Evolutionary conservation across 2,329 filamentous ascomycete genomes (phyloP), one percentile per base, ranked within the genome.

Genomic region (Ceratocystis huliohia): DNA sequence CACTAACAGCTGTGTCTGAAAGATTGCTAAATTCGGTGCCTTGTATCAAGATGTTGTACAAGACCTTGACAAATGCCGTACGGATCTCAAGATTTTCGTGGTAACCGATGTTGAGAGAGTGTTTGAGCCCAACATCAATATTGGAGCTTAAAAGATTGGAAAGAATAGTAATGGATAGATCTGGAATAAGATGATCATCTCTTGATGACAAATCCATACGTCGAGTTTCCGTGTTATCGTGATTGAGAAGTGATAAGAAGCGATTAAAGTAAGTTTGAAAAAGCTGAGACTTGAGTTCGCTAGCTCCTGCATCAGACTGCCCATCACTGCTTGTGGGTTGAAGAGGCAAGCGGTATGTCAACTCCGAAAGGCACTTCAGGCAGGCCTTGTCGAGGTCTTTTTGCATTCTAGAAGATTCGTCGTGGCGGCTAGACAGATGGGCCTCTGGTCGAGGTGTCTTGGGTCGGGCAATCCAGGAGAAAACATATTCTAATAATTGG

Each of bases 181-280:
- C 85, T 3, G 84, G 81, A 41, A 80, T 81, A 1, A 82, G 81
- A 15, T 79, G 75, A 62, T 86, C 84, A 50, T 86, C 84, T 59
- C 80, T 79, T n/a, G 75, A 72, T 8, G 22, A 22, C 6, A 65
- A 10, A 17, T 70, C 68, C 3, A 57, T 33, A 8, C 66, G 59
- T 6, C 65, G 46, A 10, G 62, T 30, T 10, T 75, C 69, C 45
- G 69, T 68, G 15, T 72, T 69, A 65, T 87, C 84, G 63, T 83
- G 78, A 68, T 86, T 86, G 33, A 88, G 76, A 3, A 88, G 75
- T 0, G 84, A 86, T 22, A 88, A 76, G 71, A 88, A 88, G 6
- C 84, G 79, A 69, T 86, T 88, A 74, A 88, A 88, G 72, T 88
- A 88, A 5, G 82, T 84, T 69, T 87, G 84, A 71, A 88, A 88